Evolutionary conservation across 495 filamentous ascomycete genomes (phyloP).

Genomic region (Xylaria castorea): DNA sequence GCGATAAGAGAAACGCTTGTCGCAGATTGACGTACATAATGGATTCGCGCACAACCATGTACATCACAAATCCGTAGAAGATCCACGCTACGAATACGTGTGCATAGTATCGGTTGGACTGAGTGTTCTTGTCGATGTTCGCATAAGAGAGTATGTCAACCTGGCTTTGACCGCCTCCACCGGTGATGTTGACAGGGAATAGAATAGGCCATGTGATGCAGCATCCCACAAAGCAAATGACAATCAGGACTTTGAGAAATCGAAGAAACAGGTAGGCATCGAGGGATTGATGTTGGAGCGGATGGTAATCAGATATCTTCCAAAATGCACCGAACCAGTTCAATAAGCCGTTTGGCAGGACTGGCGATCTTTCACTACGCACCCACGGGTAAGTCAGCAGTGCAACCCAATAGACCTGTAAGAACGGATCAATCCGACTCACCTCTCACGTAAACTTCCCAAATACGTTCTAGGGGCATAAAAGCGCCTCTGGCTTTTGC

Average conservation of each 20-base stretch:
- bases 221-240: conserved; percentile 80
- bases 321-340: conserved; percentile 81
- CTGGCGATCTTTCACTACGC: conserved; percentile 69
- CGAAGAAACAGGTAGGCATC: conserved; percentile 89
- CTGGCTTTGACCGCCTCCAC: conserved; percentile 67
- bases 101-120: conserved; percentile 73
- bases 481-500: conserved; percentile 71
- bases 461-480: conserved; percentile 93
- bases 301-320: conserved; percentile 80
- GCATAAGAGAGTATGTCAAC: conserved; percentile 80
- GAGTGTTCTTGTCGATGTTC: conserved; percentile 65
- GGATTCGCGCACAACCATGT: conserved; percentile 86
- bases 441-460: conserved; percentile 72
- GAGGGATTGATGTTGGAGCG: conserved; percentile 87
- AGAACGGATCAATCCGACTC: conserved; percentile 33
- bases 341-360: conserved; percentile 70
- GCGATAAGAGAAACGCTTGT: conserved; percentile 91
- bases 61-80: conserved; percentile 87
- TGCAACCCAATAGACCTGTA: background rate
- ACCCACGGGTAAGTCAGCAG: background rate
- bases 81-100: conserved; percentile 75
- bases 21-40: conserved; percentile 95
- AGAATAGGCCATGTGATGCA: conserved; percentile 84
- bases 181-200: conserved; percentile 87
- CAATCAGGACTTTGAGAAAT: conserved; percentile 75